Conservation (phyloP, 306 rosid genomes). For the Arachis stenosperma region DNA sequence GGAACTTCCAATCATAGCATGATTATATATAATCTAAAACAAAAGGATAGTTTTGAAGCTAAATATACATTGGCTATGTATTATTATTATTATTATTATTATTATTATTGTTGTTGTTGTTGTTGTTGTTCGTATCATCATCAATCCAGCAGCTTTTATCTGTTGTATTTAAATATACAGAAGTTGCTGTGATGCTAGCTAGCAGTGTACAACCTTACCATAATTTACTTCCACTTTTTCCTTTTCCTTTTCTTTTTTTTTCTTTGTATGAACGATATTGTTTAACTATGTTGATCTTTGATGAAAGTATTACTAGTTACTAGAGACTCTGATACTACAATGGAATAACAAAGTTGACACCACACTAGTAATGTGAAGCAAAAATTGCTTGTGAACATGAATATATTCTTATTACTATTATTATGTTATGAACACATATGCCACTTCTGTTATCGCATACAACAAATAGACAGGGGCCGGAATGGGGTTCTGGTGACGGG, state of each 20-base stretch:
- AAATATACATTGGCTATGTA: conserved; percentile 4
- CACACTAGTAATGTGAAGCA: too few relatives aligned
- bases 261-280: too few relatives aligned
- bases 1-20: conserved; percentile 49
- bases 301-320: conserved; percentile 1
- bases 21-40: neutral
- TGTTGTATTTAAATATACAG: neutral
- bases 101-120: neutral
- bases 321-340: conserved; percentile 29
- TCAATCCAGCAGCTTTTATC: neutral
- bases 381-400: too few relatives aligned
- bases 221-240: conserved; percentile 28
- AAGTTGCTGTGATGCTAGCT: conserved; percentile 23
- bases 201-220: conserved; percentile 34
- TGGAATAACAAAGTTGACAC: neutral
- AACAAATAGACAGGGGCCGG: too few relatives aligned
- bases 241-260: conserved; percentile 35
- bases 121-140: conserved; percentile 23
- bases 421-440: too few relatives aligned
- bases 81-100: conserved; percentile 10
- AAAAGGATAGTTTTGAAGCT: conserved; percentile 32
- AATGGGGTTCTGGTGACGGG: too few relatives aligned
- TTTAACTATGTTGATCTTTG: neutral
- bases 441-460: too few relatives aligned
- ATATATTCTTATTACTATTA: too few relatives aligned